A percentile compares a stretch with the other conserved stretches of the same genome.
phyloP scores from a whole-genome alignment of 163 green algal species.

The Scenedesmus sp. region DNA sequence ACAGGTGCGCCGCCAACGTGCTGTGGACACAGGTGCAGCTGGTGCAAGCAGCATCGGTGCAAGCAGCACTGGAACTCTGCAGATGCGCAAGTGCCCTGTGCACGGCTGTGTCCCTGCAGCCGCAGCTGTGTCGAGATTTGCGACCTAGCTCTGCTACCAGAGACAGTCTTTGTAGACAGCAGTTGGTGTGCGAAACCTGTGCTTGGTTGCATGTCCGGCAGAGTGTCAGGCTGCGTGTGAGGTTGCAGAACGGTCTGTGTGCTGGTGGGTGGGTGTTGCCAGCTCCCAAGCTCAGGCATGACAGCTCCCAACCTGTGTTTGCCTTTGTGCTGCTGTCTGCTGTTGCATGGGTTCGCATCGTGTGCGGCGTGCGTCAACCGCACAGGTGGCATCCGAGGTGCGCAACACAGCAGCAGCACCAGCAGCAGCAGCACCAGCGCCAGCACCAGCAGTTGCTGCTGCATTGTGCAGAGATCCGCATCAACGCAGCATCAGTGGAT shows the following conservation, averaged over 20 bases:
- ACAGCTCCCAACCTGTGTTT: not conserved
- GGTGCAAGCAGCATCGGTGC: no score
- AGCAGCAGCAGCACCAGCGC: not conserved
- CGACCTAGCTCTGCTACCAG: no score
- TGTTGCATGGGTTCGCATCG: not conserved
- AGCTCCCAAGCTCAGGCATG: not conserved
- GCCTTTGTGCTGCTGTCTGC: not conserved
- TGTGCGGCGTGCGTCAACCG: not conserved
- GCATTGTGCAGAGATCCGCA: not conserved
- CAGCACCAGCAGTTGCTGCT: not conserved
- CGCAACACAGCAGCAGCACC: not conserved
- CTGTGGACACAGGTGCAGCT: no score
- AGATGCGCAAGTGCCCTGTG: no score
- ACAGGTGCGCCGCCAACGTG: not conserved
- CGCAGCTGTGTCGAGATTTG: no score
- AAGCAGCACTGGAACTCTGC: no score
- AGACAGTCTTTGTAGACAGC: no score
- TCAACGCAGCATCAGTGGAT: no score
- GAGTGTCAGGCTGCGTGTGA: not conserved
- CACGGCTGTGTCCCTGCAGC: no score
- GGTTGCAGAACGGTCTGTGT: not conserved
- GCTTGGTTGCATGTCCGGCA: no score
- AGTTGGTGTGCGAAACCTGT: no score
- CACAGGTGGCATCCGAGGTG: not conserved
- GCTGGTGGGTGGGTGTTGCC: not conserved